Evolutionary conservation across 1,284 basidiomycete species (phyloP).

Genomic region (Malassezia furfur): DNA sequence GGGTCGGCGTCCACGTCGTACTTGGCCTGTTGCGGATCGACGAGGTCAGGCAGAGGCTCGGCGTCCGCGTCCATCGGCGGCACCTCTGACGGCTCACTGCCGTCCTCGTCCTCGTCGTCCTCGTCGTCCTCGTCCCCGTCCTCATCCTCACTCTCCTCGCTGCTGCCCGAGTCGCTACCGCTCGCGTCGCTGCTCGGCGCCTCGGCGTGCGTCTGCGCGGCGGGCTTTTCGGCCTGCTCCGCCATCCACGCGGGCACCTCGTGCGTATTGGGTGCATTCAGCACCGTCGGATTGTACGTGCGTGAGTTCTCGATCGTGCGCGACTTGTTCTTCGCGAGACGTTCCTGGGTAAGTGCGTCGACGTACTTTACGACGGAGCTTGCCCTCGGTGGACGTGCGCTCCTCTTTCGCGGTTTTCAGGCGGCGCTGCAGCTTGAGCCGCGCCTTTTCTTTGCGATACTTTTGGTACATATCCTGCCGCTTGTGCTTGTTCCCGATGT

Average conservation of each 20-base stretch:
- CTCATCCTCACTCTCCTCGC: conserved; percentile 35
- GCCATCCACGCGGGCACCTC: conserved; percentile 50
- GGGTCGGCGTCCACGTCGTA: conserved; percentile 34
- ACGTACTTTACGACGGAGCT: conserved; percentile 52
- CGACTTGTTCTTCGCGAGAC: conserved; percentile 73
- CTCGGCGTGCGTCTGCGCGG: not conserved
- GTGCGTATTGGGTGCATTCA: conserved; percentile 44
- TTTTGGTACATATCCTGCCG: conserved; percentile 52
- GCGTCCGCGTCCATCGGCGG: conserved; percentile 8
- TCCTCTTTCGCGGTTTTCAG: conserved; percentile 54
- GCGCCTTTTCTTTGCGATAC: conserved; percentile 66
- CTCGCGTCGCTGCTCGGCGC: conserved; percentile 6
- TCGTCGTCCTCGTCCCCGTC: conserved; percentile 28
- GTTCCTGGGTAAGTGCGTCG: conserved; percentile 54
- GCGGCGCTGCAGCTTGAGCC: conserved; percentile 70
- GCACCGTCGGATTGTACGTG: conserved; percentile 73
- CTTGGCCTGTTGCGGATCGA: conserved; percentile 21
- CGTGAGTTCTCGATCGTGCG: conserved; percentile 87
- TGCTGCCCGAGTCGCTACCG: conserved; percentile 15
- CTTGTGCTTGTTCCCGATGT: conserved; percentile 49
- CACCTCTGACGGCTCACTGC: not conserved
- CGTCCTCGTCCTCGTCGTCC: conserved; percentile 24
- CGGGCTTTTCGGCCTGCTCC: not conserved
- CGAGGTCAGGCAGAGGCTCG: conserved; percentile 31
- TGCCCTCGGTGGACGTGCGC: conserved; percentile 58